Evolutionary conservation across 2,329 filamentous ascomycete species (phyloP).

Genomic region (Neospermospora avenae): DNA sequence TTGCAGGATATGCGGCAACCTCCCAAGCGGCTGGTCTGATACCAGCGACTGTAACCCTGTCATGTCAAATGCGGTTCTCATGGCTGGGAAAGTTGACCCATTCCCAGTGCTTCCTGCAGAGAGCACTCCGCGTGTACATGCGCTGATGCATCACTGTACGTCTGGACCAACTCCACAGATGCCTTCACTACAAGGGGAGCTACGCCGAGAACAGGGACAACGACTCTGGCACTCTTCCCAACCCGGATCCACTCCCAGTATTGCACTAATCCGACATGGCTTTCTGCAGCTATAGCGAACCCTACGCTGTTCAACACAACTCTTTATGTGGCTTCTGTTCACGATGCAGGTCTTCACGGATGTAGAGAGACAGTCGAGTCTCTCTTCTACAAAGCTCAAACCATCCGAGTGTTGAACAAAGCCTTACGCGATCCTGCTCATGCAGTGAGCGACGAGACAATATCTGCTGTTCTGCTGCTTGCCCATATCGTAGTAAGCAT

Average conservation of each 20-base stretch:
- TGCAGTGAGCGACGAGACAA: constrained; percentile 16
- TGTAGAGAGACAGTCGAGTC: constrained; percentile 10
- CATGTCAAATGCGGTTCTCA: constrained; percentile 7
- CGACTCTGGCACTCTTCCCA: constrained; percentile 13
- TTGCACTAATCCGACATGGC: constrained; percentile 21
- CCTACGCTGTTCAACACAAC: constrained; percentile 20
- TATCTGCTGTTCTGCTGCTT: constrained; percentile 19
- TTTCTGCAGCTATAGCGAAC: constrained; percentile 17
- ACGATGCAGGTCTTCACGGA: constrained; percentile 10
- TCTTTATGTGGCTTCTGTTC: constrained; percentile 19
- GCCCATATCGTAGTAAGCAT: constrained; percentile 17
- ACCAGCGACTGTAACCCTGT: constrained; percentile 6
- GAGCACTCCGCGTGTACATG: constrained; percentile 14
- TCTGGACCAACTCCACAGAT: background rate
- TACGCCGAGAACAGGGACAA: constrained; percentile 13
- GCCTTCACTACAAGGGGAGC: background rate
- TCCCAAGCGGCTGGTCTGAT: background rate
- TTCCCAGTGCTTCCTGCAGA: constrained; percentile 16
- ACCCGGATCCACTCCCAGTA: constrained; percentile 20
- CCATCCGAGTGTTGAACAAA: constrained; percentile 14
- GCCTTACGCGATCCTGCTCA: constrained; percentile 5
- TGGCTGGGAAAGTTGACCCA: constrained; percentile 13
- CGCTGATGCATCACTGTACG: constrained; percentile 20
- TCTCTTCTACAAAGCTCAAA: constrained; percentile 20
- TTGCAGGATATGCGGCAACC: constrained; percentile 22